These are phyloP conservation scores for Wickerhamiella brachini DNA, from an alignment of 805 yeast species.

Conservation along the genomic window DNA sequence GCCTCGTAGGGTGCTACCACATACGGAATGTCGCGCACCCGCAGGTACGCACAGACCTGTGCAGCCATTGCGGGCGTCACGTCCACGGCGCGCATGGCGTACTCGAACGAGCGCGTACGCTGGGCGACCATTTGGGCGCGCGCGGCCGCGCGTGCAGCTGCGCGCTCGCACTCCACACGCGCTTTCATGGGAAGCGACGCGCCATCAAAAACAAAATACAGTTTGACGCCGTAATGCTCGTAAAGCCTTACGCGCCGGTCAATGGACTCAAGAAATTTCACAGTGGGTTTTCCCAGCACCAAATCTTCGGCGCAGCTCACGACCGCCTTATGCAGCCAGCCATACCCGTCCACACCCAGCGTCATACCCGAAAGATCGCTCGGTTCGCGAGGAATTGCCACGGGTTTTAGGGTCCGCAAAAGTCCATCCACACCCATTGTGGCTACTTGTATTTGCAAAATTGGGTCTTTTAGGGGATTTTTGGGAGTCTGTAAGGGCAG, in stretches of 20 bases:
- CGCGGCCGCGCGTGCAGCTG: constrained; percentile 42
- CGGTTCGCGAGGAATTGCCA: constrained; percentile 47
- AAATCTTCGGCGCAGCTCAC: constrained; percentile 74
- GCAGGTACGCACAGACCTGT: constrained; percentile 51
- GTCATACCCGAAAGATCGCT: constrained; percentile 55
- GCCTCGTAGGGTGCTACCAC: constrained; percentile 98
- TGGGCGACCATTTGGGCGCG: constrained; percentile 2
- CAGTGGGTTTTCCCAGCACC: constrained; percentile 55
- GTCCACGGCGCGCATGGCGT: constrained; percentile 41
- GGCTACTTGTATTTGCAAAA: neutral
- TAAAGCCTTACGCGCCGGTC: constrained; percentile 55
- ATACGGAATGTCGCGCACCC: constrained; percentile 41
- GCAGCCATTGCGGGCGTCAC: constrained; percentile 88
- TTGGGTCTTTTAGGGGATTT: no score
- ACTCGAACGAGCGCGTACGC: neutral
- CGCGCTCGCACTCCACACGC: constrained; percentile 56
- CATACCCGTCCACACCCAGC: constrained; percentile 87
- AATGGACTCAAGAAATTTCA: constrained; percentile 44
- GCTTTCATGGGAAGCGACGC: constrained; percentile 69
- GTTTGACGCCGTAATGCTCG: constrained; percentile 52
- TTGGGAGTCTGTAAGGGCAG: no score
- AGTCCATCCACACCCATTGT: constrained; percentile 72
- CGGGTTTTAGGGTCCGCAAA: constrained; percentile 62
- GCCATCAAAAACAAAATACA: constrained; percentile 90
- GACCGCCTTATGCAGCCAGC: constrained; percentile 89